Percentiles rank a stretch among this genome's conserved stretches.
These are phyloP conservation scores for Microdochium trichocladiopsis DNA, from an alignment of 2,329 filamentous ascomycete genomes.

Conservation along the genomic window DNA sequence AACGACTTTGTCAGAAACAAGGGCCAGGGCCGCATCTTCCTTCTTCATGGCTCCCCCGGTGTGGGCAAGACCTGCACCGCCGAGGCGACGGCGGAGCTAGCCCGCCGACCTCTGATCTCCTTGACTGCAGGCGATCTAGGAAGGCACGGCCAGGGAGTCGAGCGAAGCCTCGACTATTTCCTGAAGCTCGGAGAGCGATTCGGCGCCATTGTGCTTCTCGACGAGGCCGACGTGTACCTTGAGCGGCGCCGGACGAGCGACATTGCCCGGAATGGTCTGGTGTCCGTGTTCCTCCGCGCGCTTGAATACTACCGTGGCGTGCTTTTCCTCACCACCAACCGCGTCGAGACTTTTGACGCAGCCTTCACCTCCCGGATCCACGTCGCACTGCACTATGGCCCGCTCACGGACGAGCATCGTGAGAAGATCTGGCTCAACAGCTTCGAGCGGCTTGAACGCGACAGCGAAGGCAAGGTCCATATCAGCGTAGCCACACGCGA, in stretches of 20 bases:
- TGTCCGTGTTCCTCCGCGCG: slow-evolving; percentile 40
- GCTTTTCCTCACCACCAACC: slow-evolving; percentile 43
- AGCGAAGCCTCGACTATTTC: slow-evolving; percentile 38
- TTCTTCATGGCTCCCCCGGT: slow-evolving; percentile 45
- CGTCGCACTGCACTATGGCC: slow-evolving; percentile 37
- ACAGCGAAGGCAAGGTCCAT: slow-evolving; percentile 27
- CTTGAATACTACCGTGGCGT: slow-evolving; percentile 44
- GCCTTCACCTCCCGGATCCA: slow-evolving; percentile 44
- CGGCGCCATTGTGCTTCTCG: slow-evolving; percentile 45
- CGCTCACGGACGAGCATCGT: slow-evolving; percentile 31
- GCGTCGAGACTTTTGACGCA: slow-evolving; percentile 36
- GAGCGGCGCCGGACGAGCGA: slow-evolving; percentile 38
- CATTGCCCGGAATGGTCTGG: slow-evolving; percentile 38
- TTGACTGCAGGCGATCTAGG: slow-evolving; percentile 43
- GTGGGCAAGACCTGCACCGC: slow-evolving; percentile 52
- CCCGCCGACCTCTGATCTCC: slow-evolving; percentile 40
- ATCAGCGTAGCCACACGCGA: slow-evolving; percentile 29
- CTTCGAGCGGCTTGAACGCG: slow-evolving; percentile 35
- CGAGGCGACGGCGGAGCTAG: slow-evolving; percentile 45
- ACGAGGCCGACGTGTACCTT: slow-evolving; percentile 56
- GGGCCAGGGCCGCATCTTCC: slow-evolving; percentile 40
- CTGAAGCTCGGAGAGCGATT: slow-evolving; percentile 40
- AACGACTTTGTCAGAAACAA: slow-evolving; percentile 42
- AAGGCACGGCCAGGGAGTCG: slow-evolving; percentile 27
- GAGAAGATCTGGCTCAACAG: slow-evolving; percentile 36